Evolutionary conservation across 2,329 filamentous ascomycete genomes (phyloP).

Genomic region (Thelonectria blattea): DNA sequence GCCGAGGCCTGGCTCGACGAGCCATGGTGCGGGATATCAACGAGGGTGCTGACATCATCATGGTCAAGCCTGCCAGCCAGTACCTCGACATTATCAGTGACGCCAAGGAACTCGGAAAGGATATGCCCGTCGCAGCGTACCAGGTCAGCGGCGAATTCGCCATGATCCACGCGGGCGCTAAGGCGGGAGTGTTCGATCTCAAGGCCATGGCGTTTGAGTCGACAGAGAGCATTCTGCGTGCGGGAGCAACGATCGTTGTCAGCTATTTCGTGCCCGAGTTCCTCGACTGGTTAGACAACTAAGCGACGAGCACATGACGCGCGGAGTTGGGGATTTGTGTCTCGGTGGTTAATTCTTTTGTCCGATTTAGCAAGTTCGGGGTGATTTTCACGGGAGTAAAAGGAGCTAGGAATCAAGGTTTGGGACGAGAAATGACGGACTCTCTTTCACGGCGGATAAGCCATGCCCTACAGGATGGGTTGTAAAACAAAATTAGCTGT

Average conservation of each 20-base stretch:
- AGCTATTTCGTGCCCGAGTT: slow-evolving; percentile 92
- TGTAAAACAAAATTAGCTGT: slow-evolving; percentile 9
- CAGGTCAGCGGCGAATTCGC: slow-evolving; percentile 97
- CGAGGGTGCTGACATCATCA: slow-evolving; percentile 96
- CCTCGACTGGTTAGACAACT: slow-evolving; percentile 68
- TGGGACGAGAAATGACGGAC: slow-evolving; percentile 14
- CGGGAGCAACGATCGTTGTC: slow-evolving; percentile 90
- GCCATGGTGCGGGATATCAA: slow-evolving; percentile 89
- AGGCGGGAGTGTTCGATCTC: slow-evolving; percentile 94
- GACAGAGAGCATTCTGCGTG: slow-evolving; percentile 89
- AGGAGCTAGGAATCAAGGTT: slow-evolving; percentile 13
- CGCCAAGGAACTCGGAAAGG: slow-evolving; percentile 90
- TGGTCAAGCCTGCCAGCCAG: slow-evolving; percentile 97
- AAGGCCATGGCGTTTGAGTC: slow-evolving; percentile 95
- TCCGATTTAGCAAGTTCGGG: slow-evolving; percentile 22
- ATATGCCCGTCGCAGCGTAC: slow-evolving; percentile 93
- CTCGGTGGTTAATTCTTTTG: slow-evolving; percentile 22
- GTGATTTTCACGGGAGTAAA: slow-evolving; percentile 18
- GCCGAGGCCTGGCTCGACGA: slow-evolving; percentile 86
- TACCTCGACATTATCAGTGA: slow-evolving; percentile 98
- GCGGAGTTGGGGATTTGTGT: slow-evolving; percentile 13
- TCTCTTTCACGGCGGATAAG: slow-evolving; percentile 5
- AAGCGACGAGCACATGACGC: slow-evolving; percentile 27
- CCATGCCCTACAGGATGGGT: neutral
- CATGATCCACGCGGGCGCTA: slow-evolving; percentile 96